Conservation (phyloP, 768 basidiomycete genomes). For the Russula virescens region DNA sequence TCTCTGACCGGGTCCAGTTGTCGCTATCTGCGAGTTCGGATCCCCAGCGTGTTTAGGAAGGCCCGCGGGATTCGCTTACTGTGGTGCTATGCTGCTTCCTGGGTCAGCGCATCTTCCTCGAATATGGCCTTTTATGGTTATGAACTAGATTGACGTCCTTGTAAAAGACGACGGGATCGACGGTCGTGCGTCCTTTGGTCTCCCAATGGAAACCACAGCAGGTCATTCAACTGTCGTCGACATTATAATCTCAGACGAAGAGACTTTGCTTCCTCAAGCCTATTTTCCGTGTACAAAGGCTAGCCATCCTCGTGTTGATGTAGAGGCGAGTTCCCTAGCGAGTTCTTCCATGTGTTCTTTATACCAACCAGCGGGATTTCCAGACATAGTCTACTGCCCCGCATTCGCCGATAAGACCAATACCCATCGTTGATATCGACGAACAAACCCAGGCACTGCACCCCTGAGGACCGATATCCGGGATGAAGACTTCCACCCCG, state of each 20-base stretch:
- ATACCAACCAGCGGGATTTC: background rate
- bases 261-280: background rate
- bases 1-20: background rate
- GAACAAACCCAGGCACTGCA: background rate
- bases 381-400: background rate
- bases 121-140: background rate
- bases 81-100: slow-evolving; percentile 15
- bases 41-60: slow-evolving; percentile 24
- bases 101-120: background rate
- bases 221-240: background rate
- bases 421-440: background rate
- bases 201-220: background rate
- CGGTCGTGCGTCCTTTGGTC: too few species aligned
- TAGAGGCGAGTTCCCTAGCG: background rate
- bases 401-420: background rate
- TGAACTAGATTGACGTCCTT: too few species aligned
- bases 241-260: background rate
- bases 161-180: too few species aligned
- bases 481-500: background rate
- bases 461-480: background rate
- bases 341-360: too few species aligned
- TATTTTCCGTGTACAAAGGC: background rate
- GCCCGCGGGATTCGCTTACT: slow-evolving; percentile 23
- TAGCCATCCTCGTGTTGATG: too few species aligned
- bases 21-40: slow-evolving; percentile 27